These are phyloP conservation scores for Cyclospora cayetanensis DNA, from an alignment of 169 alveolate genomes.

Conservation along the genomic window DNA sequence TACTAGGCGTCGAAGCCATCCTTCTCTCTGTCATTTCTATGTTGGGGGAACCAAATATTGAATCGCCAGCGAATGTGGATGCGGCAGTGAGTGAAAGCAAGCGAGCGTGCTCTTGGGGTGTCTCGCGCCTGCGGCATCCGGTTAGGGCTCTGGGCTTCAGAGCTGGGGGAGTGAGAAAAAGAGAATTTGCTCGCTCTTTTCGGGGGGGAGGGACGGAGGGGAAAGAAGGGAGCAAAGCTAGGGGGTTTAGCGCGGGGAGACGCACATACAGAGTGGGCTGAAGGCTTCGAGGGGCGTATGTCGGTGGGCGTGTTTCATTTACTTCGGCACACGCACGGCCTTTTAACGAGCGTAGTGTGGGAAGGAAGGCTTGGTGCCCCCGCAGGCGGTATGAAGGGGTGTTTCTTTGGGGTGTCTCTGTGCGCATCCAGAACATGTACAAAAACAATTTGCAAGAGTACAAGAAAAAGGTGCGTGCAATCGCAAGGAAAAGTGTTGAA, in stretches of 20 bases:
- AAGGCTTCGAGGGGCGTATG: not conserved
- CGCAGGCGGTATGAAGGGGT: no score
- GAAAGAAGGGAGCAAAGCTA: not conserved
- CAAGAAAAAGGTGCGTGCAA: constrained; percentile 64
- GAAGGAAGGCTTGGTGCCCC: no score
- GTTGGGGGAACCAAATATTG: constrained; percentile 97
- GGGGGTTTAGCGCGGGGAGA: not conserved
- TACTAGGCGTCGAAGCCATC: constrained; percentile 96
- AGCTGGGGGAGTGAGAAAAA: not conserved
- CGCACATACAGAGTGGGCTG: not conserved
- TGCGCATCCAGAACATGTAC: no score
- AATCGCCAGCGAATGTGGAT: constrained; percentile 92
- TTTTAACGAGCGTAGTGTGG: no score
- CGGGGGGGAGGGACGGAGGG: not conserved
- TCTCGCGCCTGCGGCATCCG: not conserved
- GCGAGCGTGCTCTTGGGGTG: not conserved
- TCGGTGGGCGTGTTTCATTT: not conserved
- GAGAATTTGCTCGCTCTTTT: not conserved
- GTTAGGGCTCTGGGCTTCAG: not conserved
- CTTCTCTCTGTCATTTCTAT: constrained; percentile 95
- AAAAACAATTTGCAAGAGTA: constrained; percentile 58
- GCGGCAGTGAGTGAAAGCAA: constrained; percentile 72
- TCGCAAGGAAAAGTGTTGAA: constrained; percentile 66
- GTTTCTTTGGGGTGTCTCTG: no score
- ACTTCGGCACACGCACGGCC: no score